phyloP scores from a whole-genome alignment of 163 green algal genomes.

The Dunaliella salina region DNA sequence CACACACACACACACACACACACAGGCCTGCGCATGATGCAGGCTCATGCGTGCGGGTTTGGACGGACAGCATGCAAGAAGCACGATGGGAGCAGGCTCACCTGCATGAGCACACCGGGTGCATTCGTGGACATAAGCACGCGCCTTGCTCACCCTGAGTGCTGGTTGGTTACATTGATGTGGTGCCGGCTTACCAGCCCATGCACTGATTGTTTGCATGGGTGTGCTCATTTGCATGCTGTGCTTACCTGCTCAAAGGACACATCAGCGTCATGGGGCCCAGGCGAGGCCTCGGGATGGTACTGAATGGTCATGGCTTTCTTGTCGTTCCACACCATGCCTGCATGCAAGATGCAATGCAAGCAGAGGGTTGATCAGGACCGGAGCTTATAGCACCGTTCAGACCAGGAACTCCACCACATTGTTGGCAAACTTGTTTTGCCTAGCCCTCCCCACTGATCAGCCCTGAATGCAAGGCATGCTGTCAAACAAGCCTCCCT shows the following conservation, averaged over 20 bases:
- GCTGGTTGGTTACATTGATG: neutral
- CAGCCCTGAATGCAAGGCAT: too few relatives aligned
- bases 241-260: slow-evolving; percentile 82
- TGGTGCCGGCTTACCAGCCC: too few relatives aligned
- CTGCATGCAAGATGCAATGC: neutral
- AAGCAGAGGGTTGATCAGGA: too few relatives aligned
- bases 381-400: too few relatives aligned
- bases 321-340: slow-evolving; percentile 58
- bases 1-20: too few relatives aligned
- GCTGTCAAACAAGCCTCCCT: too few relatives aligned
- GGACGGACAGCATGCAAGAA: too few relatives aligned
- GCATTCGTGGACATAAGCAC: neutral
- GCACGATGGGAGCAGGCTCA: too few relatives aligned
- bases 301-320: slow-evolving; percentile 97
- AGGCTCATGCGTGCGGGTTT: too few relatives aligned
- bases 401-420: too few relatives aligned
- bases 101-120: neutral
- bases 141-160: neutral
- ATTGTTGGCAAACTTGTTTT: too few relatives aligned
- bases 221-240: neutral
- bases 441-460: too few relatives aligned
- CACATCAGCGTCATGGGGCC: slow-evolving; percentile 94
- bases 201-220: neutral
- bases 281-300: slow-evolving; percentile 94
- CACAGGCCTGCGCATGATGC: neutral